Evolutionary conservation across 2,329 filamentous ascomycete genomes (phyloP).

Genomic region (Cyphellophora europaea): DNA sequence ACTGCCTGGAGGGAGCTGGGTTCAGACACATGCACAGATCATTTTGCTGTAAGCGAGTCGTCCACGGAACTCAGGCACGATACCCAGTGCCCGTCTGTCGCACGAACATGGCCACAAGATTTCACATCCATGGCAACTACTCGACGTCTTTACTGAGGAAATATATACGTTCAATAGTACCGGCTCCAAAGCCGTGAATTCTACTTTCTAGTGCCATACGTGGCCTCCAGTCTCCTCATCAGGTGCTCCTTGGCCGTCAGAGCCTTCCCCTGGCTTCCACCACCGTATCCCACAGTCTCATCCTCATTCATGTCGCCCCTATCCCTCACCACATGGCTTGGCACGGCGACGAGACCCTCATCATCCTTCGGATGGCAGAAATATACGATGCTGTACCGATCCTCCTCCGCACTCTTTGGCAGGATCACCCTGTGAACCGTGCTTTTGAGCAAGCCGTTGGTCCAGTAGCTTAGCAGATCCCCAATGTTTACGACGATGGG

Average conservation of each 20-base stretch:
- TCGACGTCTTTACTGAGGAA: too few species aligned
- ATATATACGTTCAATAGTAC: too few species aligned
- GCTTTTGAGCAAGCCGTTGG: constrained; percentile 72
- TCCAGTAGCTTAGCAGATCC: constrained; percentile 75
- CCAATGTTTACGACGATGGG: constrained; percentile 68
- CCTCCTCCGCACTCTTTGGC: constrained; percentile 34
- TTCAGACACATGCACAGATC: too few species aligned
- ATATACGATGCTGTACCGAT: constrained; percentile 51
- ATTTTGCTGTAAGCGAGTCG: too few species aligned
- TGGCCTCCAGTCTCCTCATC: constrained; percentile 46
- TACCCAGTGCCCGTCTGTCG: too few species aligned
- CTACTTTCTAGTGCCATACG: constrained; percentile 42
- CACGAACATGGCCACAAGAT: too few species aligned
- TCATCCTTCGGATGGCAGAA: constrained; percentile 54
- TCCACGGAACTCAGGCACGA: too few species aligned
- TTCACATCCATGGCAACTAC: too few species aligned
- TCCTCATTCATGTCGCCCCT: constrained; percentile 21
- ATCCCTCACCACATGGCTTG: constrained; percentile 39
- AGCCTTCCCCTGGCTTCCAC: constrained; percentile 26
- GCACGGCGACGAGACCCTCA: constrained; percentile 44
- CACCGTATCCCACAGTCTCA: constrained; percentile 32
- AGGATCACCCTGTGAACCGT: constrained; percentile 88
- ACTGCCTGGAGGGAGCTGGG: too few species aligned
- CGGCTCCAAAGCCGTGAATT: too few species aligned
- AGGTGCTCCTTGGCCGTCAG: constrained; percentile 53